phyloP scores from a whole-genome alignment of 148 eudicot species.

The Talinum fruticosum region DNA sequence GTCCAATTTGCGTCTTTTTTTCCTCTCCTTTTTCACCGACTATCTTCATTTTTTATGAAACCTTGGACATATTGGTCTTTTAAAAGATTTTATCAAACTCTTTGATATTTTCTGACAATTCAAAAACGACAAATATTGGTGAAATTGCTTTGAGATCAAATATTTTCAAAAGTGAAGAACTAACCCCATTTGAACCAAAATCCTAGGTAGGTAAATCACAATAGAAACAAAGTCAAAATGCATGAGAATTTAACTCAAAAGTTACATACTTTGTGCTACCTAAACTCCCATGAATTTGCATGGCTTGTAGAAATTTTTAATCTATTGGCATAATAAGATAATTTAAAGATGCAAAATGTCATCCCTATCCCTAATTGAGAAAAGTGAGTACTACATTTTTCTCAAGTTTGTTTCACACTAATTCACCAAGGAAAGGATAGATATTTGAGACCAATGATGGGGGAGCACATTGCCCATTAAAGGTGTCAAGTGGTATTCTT shows the following conservation, averaged over 20 bases:
- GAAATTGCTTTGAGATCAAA: no score
- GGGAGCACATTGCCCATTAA: slow-evolving; percentile 22
- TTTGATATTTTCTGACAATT: no score
- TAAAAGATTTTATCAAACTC: no score
- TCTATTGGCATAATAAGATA: neutral
- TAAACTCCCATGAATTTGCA: neutral
- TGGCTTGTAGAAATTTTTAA: no score
- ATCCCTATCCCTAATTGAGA: slow-evolving; percentile 1
- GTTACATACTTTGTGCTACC: neutral
- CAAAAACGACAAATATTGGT: no score
- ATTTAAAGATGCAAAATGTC: neutral
- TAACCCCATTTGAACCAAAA: neutral
- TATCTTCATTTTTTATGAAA: no score
- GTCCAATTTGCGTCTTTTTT: no score
- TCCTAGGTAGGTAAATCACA: slow-evolving; percentile 20
- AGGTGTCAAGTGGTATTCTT: slow-evolving; percentile 21
- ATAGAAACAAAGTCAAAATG: neutral
- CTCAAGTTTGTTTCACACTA: slow-evolving; percentile 18
- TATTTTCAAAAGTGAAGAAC: neutral
- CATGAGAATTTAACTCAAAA: neutral
- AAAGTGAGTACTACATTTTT: neutral
- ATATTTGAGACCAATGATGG: slow-evolving; percentile 19
- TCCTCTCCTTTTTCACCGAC: no score
- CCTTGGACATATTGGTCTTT: no score
- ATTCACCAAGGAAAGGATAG: slow-evolving; percentile 22